A percentile compares a stretch with the other conserved stretches of the same genome.
Conservation (phyloP, 2,329 filamentous ascomycete genomes). For the Arthroderma sp. region DNA sequence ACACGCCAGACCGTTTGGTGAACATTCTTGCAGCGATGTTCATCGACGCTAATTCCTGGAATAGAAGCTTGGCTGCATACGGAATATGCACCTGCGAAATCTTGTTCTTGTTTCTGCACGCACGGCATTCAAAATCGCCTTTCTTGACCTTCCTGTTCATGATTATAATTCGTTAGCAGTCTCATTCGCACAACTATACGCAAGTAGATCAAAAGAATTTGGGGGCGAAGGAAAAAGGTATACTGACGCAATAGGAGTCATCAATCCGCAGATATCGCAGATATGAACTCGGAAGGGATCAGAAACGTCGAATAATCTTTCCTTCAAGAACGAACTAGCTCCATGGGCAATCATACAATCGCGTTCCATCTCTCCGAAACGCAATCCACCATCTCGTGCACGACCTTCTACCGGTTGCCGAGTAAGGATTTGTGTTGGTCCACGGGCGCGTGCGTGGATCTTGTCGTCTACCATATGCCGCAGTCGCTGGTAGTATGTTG, state of each 20-base stretch:
- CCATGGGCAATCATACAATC: slow-evolving; percentile 99
- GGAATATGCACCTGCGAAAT: slow-evolving; percentile 97
- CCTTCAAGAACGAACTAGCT: slow-evolving; percentile 91
- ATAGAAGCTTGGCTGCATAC: slow-evolving; percentile 92
- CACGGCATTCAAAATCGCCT: slow-evolving; percentile 88
- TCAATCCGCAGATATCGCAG: slow-evolving; percentile 95
- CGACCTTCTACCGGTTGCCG: slow-evolving; percentile 96
- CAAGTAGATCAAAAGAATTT: slow-evolving; percentile 16
- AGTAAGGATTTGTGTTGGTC: slow-evolving; percentile 93
- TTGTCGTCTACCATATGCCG: slow-evolving; percentile 99
- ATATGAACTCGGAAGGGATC: slow-evolving; percentile 97
- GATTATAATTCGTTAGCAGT: slow-evolving; percentile 2
- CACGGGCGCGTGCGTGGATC: slow-evolving; percentile 96
- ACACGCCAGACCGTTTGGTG: slow-evolving; percentile 48
- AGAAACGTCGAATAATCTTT: slow-evolving; percentile 91
- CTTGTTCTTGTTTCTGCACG: slow-evolving; percentile 98
- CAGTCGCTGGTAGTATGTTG: slow-evolving; percentile 96
- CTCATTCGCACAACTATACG: neutral
- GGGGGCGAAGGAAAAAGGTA: slow-evolving; percentile 5
- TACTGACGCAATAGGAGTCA: slow-evolving; percentile 97
- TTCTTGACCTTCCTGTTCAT: slow-evolving; percentile 69
- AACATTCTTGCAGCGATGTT: slow-evolving; percentile 98
- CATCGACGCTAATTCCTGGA: slow-evolving; percentile 97
- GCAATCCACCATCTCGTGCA: slow-evolving; percentile 90
- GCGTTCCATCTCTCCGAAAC: slow-evolving; percentile 99